A percentile compares a stretch with the other conserved stretches of the same genome.
Evolutionary conservation across 805 yeast genomes (phyloP).

Genomic region (Martiniozyma abietophila): DNA sequence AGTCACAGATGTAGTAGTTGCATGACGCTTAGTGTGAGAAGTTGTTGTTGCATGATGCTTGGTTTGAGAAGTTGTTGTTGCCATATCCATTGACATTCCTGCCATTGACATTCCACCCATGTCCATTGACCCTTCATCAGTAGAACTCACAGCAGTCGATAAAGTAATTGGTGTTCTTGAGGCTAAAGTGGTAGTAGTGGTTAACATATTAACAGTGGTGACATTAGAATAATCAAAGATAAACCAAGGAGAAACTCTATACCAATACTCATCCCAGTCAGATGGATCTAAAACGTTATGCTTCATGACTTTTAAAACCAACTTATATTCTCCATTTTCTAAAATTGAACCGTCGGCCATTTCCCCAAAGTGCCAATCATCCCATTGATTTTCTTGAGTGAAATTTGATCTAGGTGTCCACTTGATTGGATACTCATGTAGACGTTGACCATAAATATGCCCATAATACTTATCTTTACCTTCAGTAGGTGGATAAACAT

Average conservation of each 20-base stretch:
- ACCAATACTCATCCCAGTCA: constrained; percentile 7
- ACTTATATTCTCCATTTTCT: constrained; percentile 6
- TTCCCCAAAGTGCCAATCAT: constrained; percentile 6
- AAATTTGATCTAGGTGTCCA: constrained; percentile 6
- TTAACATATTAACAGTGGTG: constrained; percentile 1
- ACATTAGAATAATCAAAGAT: constrained; percentile 1
- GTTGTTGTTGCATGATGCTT: too few species aligned
- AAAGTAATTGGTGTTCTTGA: background rate
- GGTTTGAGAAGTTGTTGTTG: too few species aligned
- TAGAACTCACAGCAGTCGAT: too few species aligned
- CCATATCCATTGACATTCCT: too few species aligned
- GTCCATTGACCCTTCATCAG: too few species aligned
- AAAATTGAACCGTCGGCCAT: constrained; percentile 3
- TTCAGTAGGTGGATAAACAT: constrained; percentile 3
- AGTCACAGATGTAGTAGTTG: too few species aligned
- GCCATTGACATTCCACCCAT: too few species aligned
- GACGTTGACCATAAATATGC: constrained; percentile 2
- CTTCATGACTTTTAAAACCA: constrained; percentile 5
- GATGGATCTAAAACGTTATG: constrained; percentile 2
- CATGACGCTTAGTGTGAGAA: too few species aligned
- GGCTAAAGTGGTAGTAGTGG: background rate
- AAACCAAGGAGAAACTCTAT: constrained; percentile 9
- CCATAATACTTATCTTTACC: constrained; percentile 6
- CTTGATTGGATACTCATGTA: constrained; percentile 1
- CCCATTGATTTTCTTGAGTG: constrained; percentile 4